These are phyloP conservation scores for Trametes hirsuta DNA, from an alignment of 1,284 basidiomycete species.

Conservation along the genomic window DNA sequence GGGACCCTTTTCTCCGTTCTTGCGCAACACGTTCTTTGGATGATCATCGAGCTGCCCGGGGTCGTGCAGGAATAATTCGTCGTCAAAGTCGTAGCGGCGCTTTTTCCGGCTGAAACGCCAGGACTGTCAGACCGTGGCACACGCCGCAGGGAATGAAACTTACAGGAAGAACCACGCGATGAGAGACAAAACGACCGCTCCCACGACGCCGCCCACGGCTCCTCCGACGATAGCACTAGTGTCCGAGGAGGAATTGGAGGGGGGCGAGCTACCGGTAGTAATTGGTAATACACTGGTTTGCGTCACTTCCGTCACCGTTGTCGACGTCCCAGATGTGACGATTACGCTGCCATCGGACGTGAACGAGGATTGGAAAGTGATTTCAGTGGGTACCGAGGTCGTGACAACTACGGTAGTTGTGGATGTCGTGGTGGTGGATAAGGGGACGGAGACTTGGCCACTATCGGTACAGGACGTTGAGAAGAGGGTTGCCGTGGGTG, in stretches of 20 bases:
- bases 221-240: conserved; percentile 56
- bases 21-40: conserved; percentile 12
- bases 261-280: conserved; percentile 14
- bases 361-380: conserved; percentile 15
- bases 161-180: conserved; percentile 56
- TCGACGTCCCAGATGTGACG: conserved; percentile 19
- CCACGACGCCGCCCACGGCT: conserved; percentile 53
- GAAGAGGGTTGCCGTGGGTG: conserved; percentile 45
- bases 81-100: conserved; percentile 12
- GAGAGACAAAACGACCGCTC: conserved; percentile 39
- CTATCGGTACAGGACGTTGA: conserved; percentile 32
- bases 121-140: background rate
- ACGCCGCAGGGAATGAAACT: conserved; percentile 15
- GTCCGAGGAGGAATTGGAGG: conserved; percentile 31
- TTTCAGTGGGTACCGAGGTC: conserved; percentile 1
- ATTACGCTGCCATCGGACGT: conserved; percentile 24
- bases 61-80: conserved; percentile 8
- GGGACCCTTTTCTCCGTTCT: conserved; percentile 1
- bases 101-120: conserved; percentile 1
- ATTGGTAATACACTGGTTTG: background rate
- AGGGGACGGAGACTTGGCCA: conserved; percentile 1
- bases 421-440: conserved; percentile 1
- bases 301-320: conserved; percentile 5
- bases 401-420: background rate
- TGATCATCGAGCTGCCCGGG: conserved; percentile 3